Percentiles rank a stretch among this genome's conserved stretches.
phyloP scores from a whole-genome alignment of 345 rosid species.

The Theobroma cacao region DNA sequence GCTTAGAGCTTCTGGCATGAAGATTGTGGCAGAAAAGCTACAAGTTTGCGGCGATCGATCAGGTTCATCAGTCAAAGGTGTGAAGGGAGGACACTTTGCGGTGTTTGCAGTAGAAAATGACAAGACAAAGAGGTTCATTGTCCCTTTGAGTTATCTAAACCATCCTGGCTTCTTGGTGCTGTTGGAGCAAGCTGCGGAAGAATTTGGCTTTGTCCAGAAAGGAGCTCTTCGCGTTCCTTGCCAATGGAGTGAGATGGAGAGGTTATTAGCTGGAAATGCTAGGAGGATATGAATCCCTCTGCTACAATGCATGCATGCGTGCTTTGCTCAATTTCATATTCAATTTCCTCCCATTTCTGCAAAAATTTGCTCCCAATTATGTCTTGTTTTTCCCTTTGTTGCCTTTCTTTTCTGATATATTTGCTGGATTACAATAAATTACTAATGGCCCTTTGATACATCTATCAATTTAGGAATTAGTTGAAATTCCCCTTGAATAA shows the following conservation, averaged over 20 bases:
- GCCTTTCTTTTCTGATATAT: too few species aligned
- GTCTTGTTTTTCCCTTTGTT: too few species aligned
- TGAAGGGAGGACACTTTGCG: constrained; percentile 24
- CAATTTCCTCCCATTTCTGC: too few species aligned
- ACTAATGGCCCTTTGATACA: too few species aligned
- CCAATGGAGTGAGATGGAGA: constrained; percentile 10
- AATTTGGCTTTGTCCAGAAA: constrained; percentile 9
- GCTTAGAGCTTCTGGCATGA: not conserved
- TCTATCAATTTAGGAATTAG: too few species aligned
- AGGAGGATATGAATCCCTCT: too few species aligned
- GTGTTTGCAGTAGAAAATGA: constrained; percentile 18
- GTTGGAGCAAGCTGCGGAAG: constrained; percentile 23
- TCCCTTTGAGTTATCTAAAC: constrained; percentile 12
- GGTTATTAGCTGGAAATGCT: not conserved
- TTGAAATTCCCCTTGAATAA: too few species aligned
- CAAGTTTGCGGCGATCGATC: not conserved
- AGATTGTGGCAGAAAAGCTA: constrained; percentile 6
- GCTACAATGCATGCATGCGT: too few species aligned
- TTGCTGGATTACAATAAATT: too few species aligned
- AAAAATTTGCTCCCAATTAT: too few species aligned
- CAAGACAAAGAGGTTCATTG: constrained; percentile 19
- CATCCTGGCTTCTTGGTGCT: constrained; percentile 22
- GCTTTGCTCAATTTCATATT: too few species aligned
- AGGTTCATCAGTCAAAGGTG: not conserved
- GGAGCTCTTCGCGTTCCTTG: constrained; percentile 15